Conservation (phyloP, 208 protist species). For the Naegleria lovaniensis region DNA sequence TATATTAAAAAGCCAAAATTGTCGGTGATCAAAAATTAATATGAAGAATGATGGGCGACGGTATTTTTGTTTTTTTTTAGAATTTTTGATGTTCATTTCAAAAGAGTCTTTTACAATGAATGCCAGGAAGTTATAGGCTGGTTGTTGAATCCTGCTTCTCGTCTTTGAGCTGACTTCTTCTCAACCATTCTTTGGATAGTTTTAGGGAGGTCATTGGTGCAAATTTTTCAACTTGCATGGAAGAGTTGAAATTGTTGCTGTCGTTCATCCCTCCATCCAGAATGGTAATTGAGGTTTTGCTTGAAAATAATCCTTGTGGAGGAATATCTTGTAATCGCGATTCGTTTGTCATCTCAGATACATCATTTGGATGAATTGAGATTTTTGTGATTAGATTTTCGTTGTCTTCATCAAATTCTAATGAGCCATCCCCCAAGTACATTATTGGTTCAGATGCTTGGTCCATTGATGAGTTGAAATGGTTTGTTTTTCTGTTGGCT, state of each 20-base stretch:
- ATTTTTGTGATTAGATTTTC: neutral
- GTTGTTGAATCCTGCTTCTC: neutral
- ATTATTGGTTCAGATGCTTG: neutral
- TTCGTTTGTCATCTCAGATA: neutral
- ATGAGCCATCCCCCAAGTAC: neutral
- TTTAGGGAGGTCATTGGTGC: neutral
- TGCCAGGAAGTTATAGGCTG: too few species aligned
- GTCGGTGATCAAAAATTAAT: too few species aligned
- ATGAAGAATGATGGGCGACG: too few species aligned
- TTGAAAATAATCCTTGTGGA: constrained; percentile 6
- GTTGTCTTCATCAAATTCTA: neutral
- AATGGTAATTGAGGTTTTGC: neutral
- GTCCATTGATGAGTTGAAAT: neutral
- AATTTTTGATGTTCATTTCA: too few species aligned
- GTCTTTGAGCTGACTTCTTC: neutral
- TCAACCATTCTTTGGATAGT: constrained; percentile 20
- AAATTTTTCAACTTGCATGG: neutral
- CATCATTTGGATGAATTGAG: neutral
- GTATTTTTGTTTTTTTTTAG: too few species aligned
- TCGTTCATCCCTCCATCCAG: neutral
- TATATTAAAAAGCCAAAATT: too few species aligned
- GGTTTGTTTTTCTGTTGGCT: neutral
- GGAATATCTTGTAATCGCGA: neutral
- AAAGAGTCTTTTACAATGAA: too few species aligned
- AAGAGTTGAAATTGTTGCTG: neutral